phyloP scores from a whole-genome alignment of 2,329 filamentous ascomycete species.

The Fusarium pseudonygamai region DNA sequence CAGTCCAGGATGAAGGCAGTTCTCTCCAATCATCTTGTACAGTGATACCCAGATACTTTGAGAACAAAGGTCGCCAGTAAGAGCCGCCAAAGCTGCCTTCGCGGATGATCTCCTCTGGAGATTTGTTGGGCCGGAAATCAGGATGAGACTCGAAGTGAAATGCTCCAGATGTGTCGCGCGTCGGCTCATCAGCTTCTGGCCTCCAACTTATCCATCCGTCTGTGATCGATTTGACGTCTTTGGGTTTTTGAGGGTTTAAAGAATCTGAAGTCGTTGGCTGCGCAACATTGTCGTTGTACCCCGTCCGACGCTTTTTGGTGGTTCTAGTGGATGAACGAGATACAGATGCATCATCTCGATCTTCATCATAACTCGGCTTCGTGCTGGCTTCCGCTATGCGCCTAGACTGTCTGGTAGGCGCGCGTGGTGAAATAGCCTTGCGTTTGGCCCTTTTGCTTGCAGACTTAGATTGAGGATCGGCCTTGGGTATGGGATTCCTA shows the following conservation, averaged over 20 bases:
- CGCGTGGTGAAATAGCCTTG: background rate
- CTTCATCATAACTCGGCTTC: background rate
- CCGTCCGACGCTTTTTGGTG: background rate
- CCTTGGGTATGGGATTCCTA: background rate
- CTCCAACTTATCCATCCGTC: constrained; percentile 1
- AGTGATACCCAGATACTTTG: background rate
- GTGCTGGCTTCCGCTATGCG: constrained; percentile 5
- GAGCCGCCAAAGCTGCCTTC: constrained; percentile 23
- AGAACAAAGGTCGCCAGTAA: constrained; percentile 12
- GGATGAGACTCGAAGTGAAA: constrained; percentile 1
- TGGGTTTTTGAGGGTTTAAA: background rate
- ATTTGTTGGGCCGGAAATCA: constrained; percentile 17
- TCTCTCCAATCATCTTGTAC: constrained; percentile 14
- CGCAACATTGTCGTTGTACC: background rate
- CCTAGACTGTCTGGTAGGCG: constrained; percentile 7
- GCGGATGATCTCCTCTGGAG: constrained; percentile 12
- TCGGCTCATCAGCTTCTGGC: background rate
- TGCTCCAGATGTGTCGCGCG: background rate
- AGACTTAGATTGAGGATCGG: background rate
- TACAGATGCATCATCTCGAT: accelerated
- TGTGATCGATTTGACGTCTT: background rate
- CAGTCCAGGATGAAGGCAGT: background rate
- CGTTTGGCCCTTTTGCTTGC: background rate
- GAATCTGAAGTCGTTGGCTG: background rate
- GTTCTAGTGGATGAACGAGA: background rate